Conservation (phyloP, 192 early-diverging fungal species). For the Lobosporangium transversale region DNA sequence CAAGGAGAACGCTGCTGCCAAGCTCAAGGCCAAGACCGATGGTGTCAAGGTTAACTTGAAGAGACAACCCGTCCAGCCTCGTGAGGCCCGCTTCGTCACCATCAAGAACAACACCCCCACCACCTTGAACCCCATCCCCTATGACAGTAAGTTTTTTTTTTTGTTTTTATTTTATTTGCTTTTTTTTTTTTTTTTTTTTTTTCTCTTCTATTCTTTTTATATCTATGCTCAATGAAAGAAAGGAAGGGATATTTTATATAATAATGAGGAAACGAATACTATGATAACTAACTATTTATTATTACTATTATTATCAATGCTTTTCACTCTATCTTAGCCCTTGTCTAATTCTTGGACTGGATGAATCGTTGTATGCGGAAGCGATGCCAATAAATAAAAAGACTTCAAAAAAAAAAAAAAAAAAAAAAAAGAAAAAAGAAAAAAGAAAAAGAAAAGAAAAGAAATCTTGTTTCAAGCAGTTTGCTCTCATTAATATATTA, state of each 20-base stretch:
- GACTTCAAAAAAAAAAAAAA: too few species aligned
- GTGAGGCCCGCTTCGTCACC: conserved; percentile 88
- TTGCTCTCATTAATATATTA: too few species aligned
- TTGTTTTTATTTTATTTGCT: not conserved
- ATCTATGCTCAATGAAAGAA: too few species aligned
- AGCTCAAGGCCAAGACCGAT: conserved; percentile 85
- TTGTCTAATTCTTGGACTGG: conserved; percentile 41
- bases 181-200: not conserved
- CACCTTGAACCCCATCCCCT: conserved; percentile 95
- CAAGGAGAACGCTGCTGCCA: conserved; percentile 90
- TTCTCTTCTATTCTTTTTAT: too few species aligned
- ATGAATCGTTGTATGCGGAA: conserved; percentile 38
- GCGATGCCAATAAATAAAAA: conserved; percentile 50
- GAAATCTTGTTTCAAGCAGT: too few species aligned
- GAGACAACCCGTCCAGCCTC: conserved; percentile 91
- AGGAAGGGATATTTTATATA: too few species aligned
- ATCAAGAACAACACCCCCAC: conserved; percentile 88
- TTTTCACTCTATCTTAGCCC: conserved; percentile 37
- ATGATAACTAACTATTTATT: not conserved
- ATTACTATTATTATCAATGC: not conserved
- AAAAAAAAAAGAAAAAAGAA: not conserved
- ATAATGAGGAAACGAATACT: too few species aligned
- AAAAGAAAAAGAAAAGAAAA: too few species aligned
- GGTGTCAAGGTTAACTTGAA: conserved; percentile 85
- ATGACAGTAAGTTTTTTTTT: conserved; percentile 69